Percentiles rank a stretch among this genome's conserved stretches.
These are phyloP conservation scores for Hortiboletus rubellus DNA, from an alignment of 1,284 basidiomycete species.

Conservation along the genomic window DNA sequence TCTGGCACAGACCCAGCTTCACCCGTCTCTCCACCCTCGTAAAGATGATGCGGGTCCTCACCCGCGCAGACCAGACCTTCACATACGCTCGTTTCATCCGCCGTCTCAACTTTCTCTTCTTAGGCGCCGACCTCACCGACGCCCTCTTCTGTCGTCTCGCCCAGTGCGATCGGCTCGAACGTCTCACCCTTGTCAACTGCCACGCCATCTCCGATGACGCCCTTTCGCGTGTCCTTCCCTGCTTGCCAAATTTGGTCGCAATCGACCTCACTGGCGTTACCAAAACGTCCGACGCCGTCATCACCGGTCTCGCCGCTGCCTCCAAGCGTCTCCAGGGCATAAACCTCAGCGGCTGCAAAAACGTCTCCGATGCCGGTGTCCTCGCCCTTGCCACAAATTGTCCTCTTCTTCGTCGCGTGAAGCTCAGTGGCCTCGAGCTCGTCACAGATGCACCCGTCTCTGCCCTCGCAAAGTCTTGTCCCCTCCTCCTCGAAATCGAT, in stretches of 20 bases:
- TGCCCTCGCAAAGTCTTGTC: constrained; percentile 79
- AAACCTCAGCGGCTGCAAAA: constrained; percentile 85
- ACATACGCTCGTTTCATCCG: constrained; percentile 88
- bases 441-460: constrained; percentile 84
- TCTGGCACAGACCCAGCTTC: constrained; percentile 93
- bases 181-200: constrained; percentile 90
- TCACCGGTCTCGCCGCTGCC: constrained; percentile 68
- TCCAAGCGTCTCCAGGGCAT: constrained; percentile 88
- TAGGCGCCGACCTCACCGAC: constrained; percentile 77
- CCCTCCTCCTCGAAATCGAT: constrained; percentile 92
- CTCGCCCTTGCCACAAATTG: constrained; percentile 75
- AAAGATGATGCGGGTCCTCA: constrained; percentile 74
- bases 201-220: constrained; percentile 67
- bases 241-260: constrained; percentile 79
- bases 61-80: constrained; percentile 70
- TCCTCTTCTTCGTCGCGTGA: constrained; percentile 82
- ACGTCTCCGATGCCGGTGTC: constrained; percentile 79
- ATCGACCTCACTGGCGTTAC: constrained; percentile 83
- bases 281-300: constrained; percentile 69
- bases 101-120: constrained; percentile 84
- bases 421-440: constrained; percentile 75
- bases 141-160: constrained; percentile 74
- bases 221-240: constrained; percentile 68
- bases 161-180: constrained; percentile 83
- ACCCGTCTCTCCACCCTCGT: constrained; percentile 69